Conservation (phyloP, 2,329 filamentous ascomycete species). For the Calonectria hongkongensis region DNA sequence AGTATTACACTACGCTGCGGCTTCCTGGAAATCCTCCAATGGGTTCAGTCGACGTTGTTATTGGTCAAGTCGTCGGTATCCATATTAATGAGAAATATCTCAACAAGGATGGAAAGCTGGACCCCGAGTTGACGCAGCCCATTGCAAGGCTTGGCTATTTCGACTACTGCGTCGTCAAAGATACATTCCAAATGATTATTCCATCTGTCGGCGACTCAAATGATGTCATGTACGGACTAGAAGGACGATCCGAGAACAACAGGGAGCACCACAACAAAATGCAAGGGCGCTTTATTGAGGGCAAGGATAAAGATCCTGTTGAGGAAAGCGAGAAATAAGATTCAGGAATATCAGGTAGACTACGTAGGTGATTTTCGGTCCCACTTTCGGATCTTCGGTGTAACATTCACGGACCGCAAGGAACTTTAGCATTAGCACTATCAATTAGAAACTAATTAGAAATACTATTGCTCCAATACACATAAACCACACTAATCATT, state of each 20-base stretch:
- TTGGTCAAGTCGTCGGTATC: slow-evolving; percentile 27
- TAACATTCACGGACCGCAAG: neutral
- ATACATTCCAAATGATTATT: slow-evolving; percentile 35
- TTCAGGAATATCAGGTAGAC: neutral
- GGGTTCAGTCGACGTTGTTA: slow-evolving; percentile 32
- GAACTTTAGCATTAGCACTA: neutral
- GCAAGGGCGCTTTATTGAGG: neutral
- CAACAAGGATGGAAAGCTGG: slow-evolving; percentile 20
- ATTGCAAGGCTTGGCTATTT: slow-evolving; percentile 32
- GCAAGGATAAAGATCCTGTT: slow-evolving; percentile 3
- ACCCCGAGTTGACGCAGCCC: slow-evolving; percentile 25
- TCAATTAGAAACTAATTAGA: neutral
- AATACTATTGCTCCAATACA: neutral
- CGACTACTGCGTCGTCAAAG: slow-evolving; percentile 29
- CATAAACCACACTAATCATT: neutral
- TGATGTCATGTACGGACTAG: slow-evolving; percentile 9
- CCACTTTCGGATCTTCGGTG: neutral
- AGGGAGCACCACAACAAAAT: neutral
- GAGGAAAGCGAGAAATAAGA: neutral
- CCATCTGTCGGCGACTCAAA: slow-evolving; percentile 11
- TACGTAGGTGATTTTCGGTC: neutral
- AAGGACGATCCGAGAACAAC: slow-evolving; percentile 12
- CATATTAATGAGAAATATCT: slow-evolving; percentile 28
- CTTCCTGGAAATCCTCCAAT: slow-evolving; percentile 32
- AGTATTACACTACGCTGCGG: slow-evolving; percentile 29